Evolutionary conservation across 176 grass and related monocot genomes (phyloP).

Genomic region (Carex kokanica): DNA sequence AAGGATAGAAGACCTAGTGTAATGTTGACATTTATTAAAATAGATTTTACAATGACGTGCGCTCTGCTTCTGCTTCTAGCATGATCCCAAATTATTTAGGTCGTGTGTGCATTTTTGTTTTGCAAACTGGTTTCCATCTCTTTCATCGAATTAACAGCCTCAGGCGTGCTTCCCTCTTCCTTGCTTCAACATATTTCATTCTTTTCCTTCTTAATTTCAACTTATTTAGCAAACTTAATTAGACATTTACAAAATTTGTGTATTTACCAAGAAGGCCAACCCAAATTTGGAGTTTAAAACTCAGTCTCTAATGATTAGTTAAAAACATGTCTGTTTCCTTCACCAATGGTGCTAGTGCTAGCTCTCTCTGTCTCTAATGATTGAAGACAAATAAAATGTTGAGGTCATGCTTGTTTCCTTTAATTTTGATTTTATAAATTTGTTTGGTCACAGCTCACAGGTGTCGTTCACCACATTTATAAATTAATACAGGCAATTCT

Average conservation of each 20-base stretch:
- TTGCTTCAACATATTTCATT: neutral
- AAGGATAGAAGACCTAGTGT: neutral
- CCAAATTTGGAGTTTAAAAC: too few relatives aligned
- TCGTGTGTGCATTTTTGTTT: constrained; percentile 24
- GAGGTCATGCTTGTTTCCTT: neutral
- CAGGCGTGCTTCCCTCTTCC: constrained; percentile 8
- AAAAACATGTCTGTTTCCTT: too few relatives aligned
- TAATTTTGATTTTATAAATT: neutral
- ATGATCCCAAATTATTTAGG: constrained; percentile 2
- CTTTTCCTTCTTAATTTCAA: neutral
- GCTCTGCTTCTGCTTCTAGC: constrained; percentile 23
- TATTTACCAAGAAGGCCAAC: too few relatives aligned
- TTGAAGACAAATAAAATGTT: too few relatives aligned
- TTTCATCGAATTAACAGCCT: constrained; percentile 56
- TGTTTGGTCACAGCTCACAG: constrained; percentile 8
- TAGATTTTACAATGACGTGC: constrained; percentile 24
- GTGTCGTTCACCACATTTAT: neutral
- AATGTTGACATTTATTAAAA: constrained; percentile 17
- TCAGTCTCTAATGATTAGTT: too few relatives aligned
- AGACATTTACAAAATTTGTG: neutral
- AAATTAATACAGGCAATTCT: neutral
- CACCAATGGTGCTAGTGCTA: too few relatives aligned
- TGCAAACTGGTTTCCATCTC: constrained; percentile 34
- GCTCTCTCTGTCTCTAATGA: too few relatives aligned
- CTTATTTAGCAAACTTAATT: neutral